Evolutionary conservation across 139 green algal species (phyloP), one percentile per base, ranked within the genome.

Genomic region (Eudorina sp.): DNA sequence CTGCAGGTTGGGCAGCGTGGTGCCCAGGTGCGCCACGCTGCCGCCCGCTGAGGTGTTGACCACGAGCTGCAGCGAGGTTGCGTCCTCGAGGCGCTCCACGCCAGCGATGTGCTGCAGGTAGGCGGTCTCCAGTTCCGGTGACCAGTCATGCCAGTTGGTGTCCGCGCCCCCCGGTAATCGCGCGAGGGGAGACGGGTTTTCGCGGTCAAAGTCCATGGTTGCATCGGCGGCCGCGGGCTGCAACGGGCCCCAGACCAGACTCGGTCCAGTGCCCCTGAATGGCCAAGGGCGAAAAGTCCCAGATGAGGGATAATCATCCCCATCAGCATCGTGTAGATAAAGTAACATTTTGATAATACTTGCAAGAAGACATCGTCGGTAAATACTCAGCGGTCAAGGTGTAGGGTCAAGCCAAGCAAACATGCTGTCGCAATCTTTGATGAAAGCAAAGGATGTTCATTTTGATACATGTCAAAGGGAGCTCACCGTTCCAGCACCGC

Each of bases 31-130:
- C 23, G 68, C 81, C 19, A 93, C 84, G 36, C 58, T 91, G n/a
- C 84, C 86, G 40, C 46, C 41, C 0, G 70, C 41, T 34, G 36
- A 25, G 0, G 88, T 93, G 76, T 93, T 89, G 43, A 90, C 86
- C 21, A 92, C 80, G 0, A 87, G 34, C 55, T 89, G 83, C 75
- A 92, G 51, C 13, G 62, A 86, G 6, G 48, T 70, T 4, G 82
- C 90, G 13, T 88, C 53, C 43, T 87, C 84, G 2, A 93, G 85
- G 1, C 41, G 55, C 29, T 89, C 88, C 0, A 91, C 88, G 6
- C 90, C 90, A 0, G 88, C 80, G 14, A 93, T 72, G 27, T 92
- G 84, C 23, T 85, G 46, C 38, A 93, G 43, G 80, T 91, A 93
- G 1, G 81, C 81, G 21, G 62, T 78, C 43, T 87, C 81, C 18